Percentiles rank a stretch among this genome's conserved stretches.
Evolutionary conservation across 1,284 basidiomycete genomes (phyloP).

Genomic region (Jaminaea rosea): DNA sequence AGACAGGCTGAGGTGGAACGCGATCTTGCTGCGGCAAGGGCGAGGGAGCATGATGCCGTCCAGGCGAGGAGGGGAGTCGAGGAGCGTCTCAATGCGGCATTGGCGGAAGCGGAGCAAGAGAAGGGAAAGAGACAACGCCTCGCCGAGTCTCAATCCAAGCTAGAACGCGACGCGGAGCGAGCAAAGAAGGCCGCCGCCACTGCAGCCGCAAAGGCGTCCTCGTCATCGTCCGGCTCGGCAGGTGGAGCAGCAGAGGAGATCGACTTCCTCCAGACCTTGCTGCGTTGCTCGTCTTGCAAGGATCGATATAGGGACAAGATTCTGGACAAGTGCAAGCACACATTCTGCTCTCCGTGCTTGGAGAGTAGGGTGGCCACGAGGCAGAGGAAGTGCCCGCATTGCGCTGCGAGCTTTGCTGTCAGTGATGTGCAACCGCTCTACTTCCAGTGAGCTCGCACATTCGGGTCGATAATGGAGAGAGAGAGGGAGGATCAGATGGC

Average conservation of each 20-base stretch:
- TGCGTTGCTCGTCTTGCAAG: conserved; percentile 87
- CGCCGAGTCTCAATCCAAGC: conserved; percentile 54
- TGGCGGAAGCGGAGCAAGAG: conserved; percentile 4
- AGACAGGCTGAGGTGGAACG: conserved; percentile 41
- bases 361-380: conserved; percentile 78
- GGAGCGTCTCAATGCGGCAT: conserved; percentile 1
- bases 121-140: conserved; percentile 3
- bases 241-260: conserved; percentile 24
- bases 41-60: conserved; percentile 16
- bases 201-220: conserved; percentile 20
- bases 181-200: conserved; percentile 23
- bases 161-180: conserved; percentile 42
- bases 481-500: not conserved
- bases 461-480: not conserved
- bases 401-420: conserved; percentile 72
- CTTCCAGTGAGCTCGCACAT: conserved; percentile 45
- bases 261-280: conserved; percentile 64
- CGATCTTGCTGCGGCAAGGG: conserved; percentile 37
- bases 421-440: conserved; percentile 78
- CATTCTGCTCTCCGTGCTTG: conserved; percentile 79
- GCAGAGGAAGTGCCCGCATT: conserved; percentile 91
- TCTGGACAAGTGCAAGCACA: conserved; percentile 88
- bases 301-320: conserved; percentile 74
- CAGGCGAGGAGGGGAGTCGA: conserved; percentile 14
- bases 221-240: conserved; percentile 23